A percentile compares a stretch with the other conserved stretches of the same genome.
These are phyloP conservation scores for Diutina siamensis DNA, from an alignment of 1,139 yeast species.

Conservation along the genomic window DNA sequence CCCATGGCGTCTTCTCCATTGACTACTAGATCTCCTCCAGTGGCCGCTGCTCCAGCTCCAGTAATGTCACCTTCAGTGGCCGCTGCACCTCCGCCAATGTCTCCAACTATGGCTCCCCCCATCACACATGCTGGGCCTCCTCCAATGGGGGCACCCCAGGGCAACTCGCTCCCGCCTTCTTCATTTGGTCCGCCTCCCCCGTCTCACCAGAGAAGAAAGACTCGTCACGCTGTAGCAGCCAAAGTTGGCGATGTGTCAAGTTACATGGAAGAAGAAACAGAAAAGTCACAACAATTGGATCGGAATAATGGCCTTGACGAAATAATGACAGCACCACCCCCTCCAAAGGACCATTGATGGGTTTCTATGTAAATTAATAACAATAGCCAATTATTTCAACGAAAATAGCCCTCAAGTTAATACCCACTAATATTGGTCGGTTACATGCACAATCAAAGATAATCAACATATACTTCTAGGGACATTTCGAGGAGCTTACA, in stretches of 20 bases:
- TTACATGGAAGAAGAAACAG: constrained; percentile 5
- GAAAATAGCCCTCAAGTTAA: too few species aligned
- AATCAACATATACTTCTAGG: too few species aligned
- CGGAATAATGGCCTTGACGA: background rate
- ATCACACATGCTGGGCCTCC: background rate
- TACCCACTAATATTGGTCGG: too few species aligned
- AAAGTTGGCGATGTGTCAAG: background rate
- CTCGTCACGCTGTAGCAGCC: background rate
- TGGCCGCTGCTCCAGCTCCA: background rate
- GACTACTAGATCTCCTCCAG: background rate
- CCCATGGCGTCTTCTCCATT: background rate
- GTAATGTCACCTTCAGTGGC: background rate
- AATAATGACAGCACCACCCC: background rate
- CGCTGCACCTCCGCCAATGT: background rate
- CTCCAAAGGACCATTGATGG: background rate
- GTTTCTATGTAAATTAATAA: background rate
- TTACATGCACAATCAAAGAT: too few species aligned
- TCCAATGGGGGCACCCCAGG: background rate
- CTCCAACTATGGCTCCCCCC: background rate
- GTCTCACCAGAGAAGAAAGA: background rate
- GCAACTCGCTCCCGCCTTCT: background rate
- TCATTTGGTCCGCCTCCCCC: background rate
- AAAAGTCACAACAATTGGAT: background rate
- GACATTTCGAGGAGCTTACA: too few species aligned
- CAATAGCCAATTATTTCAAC: too few species aligned